Evolutionary conservation across 176 grass and related monocot genomes (phyloP), one percentile per base, ranked within the genome.

Genomic region (Eleusine indica): DNA sequence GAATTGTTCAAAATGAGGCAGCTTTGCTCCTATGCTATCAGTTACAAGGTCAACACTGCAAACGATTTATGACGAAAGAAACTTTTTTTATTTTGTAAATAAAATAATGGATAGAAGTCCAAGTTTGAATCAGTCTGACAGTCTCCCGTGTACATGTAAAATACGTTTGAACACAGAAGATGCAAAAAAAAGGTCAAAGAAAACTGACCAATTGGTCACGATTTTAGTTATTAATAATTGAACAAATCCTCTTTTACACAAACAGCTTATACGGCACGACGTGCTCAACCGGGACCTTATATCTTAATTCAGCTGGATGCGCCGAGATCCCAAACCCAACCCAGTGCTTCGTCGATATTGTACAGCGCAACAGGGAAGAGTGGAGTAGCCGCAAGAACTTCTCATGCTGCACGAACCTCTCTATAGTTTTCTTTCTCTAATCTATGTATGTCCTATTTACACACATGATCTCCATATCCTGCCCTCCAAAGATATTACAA

Each of bases 401-500:
- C 79, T 80, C 86, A 68, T 13, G 17, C 65, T 54, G 71, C 77
- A 80, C 80, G 64, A 89, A 65, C 83, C 58, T 80, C 83, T 82
- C 70, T 86, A 79, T 90, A 85, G 69, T 82, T 84, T 81, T 81
- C 80, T 93, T 71, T 88, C 43, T 37, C 72, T 88, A 87, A 40
- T 71, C 78, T 85, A 60, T 89, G 21, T 65, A 65, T 64, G 42
- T 86, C 68, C 39, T 93, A 95, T 96, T 94, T 99, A 99, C 93
- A 95, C 82, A 35, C 85, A 93, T 6, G 93, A 99, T 67, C 91
- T 96, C 96, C 96, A 99, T 71, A 99, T 99, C 86, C 87, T 91
- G 66, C 96, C 96, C 83, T 99, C 93, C 87, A 99, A 78, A 68
- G 96, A 99, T 41, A 99, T 99, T 43, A 99, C 83, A 21, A 99